Evolutionary conservation across 257 asterid species (phyloP).

Genomic region (Lycium ferocissimum): DNA sequence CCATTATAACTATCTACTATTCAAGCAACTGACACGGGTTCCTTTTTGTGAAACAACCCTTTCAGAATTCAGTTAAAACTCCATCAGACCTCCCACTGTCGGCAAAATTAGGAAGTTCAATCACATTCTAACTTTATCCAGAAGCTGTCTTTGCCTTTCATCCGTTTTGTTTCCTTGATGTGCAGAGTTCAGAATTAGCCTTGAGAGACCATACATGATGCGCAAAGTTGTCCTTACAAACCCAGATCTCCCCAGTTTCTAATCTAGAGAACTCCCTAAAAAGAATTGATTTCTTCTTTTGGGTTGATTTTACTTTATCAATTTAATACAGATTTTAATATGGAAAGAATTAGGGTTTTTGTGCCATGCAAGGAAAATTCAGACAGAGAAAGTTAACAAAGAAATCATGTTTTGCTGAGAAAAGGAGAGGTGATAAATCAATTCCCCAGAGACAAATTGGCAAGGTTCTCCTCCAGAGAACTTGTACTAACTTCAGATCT

Average conservation of each 20-base stretch:
- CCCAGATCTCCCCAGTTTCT: not conserved
- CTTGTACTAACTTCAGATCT: not conserved
- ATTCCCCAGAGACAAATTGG: slow-evolving; percentile 3
- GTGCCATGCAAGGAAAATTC: not conserved
- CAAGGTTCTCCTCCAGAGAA: not conserved
- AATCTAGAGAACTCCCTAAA: not conserved
- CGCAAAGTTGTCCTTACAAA: slow-evolving; percentile 20
- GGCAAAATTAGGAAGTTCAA: slow-evolving; percentile 4
- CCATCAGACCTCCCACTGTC: slow-evolving; percentile 3
- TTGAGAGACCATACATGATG: slow-evolving; percentile 18
- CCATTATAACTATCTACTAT: not conserved
- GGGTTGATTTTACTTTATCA: not conserved
- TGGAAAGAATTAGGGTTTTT: not conserved
- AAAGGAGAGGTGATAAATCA: not conserved
- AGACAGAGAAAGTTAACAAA: not conserved
- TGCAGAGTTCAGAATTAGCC: slow-evolving; percentile 4
- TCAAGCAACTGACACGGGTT: not conserved
- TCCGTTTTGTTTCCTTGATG: not conserved
- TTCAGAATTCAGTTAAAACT: slow-evolving; percentile 1
- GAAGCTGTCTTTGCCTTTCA: slow-evolving; percentile 15
- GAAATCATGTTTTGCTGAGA: not conserved
- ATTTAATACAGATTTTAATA: not conserved
- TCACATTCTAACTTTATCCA: not conserved
- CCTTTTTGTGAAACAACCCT: slow-evolving; percentile 6
- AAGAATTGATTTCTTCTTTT: not conserved